Conservation (phyloP, 371 early-diverging fungal genomes). For the Mucor indicus region DNA sequence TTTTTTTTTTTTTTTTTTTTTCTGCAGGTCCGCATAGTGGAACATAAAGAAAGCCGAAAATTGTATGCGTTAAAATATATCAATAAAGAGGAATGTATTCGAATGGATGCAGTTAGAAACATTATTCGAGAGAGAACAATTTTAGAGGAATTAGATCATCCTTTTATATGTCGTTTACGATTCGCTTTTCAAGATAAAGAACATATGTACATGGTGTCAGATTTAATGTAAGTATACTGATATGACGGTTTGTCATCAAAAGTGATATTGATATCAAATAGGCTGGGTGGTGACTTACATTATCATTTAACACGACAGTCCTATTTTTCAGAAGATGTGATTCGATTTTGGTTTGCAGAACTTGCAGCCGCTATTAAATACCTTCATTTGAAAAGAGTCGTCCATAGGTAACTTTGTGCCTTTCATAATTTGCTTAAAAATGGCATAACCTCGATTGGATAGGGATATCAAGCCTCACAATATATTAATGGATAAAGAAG, state of each 20-base stretch:
- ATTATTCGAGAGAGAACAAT: conserved; percentile 79
- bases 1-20: not conserved
- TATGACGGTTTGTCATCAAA: not conserved
- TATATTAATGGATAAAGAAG: conserved; percentile 74
- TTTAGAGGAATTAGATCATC: conserved; percentile 75
- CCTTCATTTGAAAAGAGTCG: conserved; percentile 73
- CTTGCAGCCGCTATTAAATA: conserved; percentile 70
- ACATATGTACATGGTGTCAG: conserved; percentile 85
- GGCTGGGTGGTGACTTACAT: conserved; percentile 83
- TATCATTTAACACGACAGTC: conserved; percentile 69
- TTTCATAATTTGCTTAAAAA: too few relatives aligned
- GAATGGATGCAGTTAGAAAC: conserved; percentile 74
- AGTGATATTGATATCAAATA: conserved; percentile 7
- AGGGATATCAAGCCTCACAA: conserved; percentile 86
- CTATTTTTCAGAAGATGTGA: conserved; percentile 66
- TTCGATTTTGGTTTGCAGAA: conserved; percentile 81
- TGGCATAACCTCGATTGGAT: too few relatives aligned
- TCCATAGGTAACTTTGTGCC: conserved; percentile 76
- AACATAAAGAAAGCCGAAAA: conserved; percentile 61
- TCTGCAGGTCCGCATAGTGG: conserved; percentile 70
- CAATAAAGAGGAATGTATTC: conserved; percentile 74
- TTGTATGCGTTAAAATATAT: conserved; percentile 85
- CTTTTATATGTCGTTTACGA: conserved; percentile 75
- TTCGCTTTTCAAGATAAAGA: conserved; percentile 86
- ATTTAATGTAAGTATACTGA: conserved; percentile 62